Base-by-base conservation (phyloP, 78 protist genomes). In the Cavenderia fasciculata region DNA sequence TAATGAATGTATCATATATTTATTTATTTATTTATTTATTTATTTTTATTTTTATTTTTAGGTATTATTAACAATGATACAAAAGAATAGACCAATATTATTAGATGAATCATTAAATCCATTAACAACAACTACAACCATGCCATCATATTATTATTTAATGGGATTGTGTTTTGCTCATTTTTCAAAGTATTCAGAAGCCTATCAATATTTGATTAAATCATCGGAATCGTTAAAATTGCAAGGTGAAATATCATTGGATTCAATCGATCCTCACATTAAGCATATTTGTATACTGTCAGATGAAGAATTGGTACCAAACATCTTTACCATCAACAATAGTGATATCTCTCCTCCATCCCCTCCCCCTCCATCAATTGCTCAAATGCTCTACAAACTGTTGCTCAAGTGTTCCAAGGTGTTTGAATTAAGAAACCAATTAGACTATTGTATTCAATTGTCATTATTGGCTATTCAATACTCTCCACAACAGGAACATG, bases 111-210 rank as follows among this genome's bases (percentile, higher is more conserved):
- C n/a, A n/a, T n/a, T n/a, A n/a, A n/a, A n/a, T n/a, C n/a, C n/a
- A n/a, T n/a, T n/a, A n/a, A n/a, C n/a, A n/a, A n/a, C 21, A 29
- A 8, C 7, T 8, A 27, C 6, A 2, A n/a, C 36, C 4, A 29
- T 56, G 5, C 7, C 62, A 56, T 36, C 49, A 65, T 82, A 41
- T 57, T 68, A 82, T 57, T 82, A 82, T 57, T 52, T 82, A 5
- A 49, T 68, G 70, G 90, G 90, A 21, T 40, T 82, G 12, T 82
- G 90, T 31, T 21, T 54, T 57, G 76, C 74, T 6, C 76, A 82
- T 43, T 82, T 66, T 25, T 49, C 73, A 8, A 38, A 33, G 34
- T 82, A 52, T 25, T 49, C 52, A 12, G 62, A 82, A 68, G 77
- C 90, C 6, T 69, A 57, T 54, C 51, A 82, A 43, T 38, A 16